Evolutionary conservation across 2,329 filamentous ascomycete species (phyloP).

Genomic region (Colletotrichum somersetense): DNA sequence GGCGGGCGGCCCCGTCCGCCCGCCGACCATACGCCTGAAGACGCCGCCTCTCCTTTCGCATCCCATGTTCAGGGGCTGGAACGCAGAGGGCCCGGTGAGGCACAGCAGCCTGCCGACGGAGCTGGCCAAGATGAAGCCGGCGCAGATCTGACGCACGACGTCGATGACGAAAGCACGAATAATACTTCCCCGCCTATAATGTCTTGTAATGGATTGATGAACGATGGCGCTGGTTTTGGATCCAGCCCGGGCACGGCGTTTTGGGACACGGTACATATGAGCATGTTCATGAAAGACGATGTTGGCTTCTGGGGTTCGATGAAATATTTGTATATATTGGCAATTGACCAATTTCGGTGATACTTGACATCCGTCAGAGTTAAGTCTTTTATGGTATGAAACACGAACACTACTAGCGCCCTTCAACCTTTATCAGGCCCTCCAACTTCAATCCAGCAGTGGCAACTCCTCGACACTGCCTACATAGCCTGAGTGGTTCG

Average conservation of each 20-base stretch:
- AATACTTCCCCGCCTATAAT: constrained; percentile 20
- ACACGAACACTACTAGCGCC: no score
- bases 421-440: no score
- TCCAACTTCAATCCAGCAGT: no score
- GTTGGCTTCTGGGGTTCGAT: background rate
- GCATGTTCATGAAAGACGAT: background rate
- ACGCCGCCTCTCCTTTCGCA: constrained; percentile 39
- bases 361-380: no score
- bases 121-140: constrained; percentile 29
- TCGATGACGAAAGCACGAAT: background rate
- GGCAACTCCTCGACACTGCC: no score
- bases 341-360: background rate
- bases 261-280: background rate
- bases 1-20: constrained; percentile 24
- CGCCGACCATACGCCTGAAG: constrained; percentile 36
- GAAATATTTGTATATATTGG: background rate
- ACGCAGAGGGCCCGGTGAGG: constrained; percentile 8
- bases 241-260: constrained; percentile 15
- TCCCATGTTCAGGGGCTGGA: constrained; percentile 39
- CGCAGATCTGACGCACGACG: constrained; percentile 18
- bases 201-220: constrained; percentile 33
- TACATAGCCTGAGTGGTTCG: no score
- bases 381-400: no score
- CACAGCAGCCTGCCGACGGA: constrained; percentile 35
- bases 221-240: constrained; percentile 12